phyloP scores from a whole-genome alignment of 2,329 filamentous ascomycete species.

The Aspergillus luchuensis region DNA sequence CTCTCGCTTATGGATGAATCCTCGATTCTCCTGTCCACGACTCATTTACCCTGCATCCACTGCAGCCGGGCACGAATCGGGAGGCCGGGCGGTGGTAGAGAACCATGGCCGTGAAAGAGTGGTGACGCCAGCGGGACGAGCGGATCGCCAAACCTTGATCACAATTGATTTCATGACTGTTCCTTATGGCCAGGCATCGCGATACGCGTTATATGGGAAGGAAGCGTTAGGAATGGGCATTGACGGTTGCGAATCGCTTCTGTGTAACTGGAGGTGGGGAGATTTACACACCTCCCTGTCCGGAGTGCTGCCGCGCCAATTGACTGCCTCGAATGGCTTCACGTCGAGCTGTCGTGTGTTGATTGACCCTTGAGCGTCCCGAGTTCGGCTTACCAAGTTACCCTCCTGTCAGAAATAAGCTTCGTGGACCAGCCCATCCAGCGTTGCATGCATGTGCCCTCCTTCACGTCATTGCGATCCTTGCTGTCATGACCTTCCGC shows the following conservation, averaged over 20 bases:
- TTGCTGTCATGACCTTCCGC: constrained; percentile 12
- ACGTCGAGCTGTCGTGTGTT: background rate
- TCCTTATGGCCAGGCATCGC: background rate
- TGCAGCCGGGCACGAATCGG: background rate
- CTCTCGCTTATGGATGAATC: background rate
- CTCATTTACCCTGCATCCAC: background rate
- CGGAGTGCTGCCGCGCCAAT: background rate
- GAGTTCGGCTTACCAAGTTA: background rate
- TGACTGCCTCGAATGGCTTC: background rate
- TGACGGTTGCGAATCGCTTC: background rate
- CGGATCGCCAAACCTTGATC: constrained; percentile 4
- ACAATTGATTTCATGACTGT: constrained; percentile 8
- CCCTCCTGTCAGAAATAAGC: constrained; percentile 13
- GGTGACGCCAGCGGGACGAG: constrained; percentile 11
- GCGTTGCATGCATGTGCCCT: constrained; percentile 17
- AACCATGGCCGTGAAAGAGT: constrained; percentile 7
- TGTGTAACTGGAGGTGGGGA: background rate
- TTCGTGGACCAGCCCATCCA: constrained; percentile 8
- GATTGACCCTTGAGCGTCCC: background rate
- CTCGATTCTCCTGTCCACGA: background rate
- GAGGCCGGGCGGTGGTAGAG: background rate
- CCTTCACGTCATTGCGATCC: constrained; percentile 19
- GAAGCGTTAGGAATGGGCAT: background rate
- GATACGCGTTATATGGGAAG: background rate
- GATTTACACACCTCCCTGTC: background rate